These are phyloP conservation scores for Fusarium globosum DNA, from an alignment of 2,329 filamentous ascomycete species.

Conservation along the genomic window DNA sequence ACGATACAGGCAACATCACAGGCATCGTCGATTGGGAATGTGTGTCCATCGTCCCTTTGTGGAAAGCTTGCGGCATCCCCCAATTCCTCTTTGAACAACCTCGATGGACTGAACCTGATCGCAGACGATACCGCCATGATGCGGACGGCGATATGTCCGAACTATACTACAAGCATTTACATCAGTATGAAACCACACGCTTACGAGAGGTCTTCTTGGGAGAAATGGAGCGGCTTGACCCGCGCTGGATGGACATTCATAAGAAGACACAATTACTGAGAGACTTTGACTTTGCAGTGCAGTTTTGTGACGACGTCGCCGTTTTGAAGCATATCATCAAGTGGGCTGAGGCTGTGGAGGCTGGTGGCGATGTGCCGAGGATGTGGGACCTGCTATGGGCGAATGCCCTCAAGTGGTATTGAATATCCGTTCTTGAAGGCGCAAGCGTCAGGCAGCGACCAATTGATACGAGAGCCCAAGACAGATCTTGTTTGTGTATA, in stretches of 20 bases:
- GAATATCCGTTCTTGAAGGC: not conserved
- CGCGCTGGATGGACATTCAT: constrained; percentile 45
- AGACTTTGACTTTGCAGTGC: constrained; percentile 25
- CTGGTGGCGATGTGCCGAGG: not conserved
- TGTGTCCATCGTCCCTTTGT: constrained; percentile 53
- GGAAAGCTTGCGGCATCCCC: constrained; percentile 50
- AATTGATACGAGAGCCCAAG: fast-evolving
- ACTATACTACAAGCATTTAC: constrained; percentile 53
- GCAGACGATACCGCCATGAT: constrained; percentile 35
- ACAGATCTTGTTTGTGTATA: not conserved
- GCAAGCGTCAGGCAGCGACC: fast-evolving
- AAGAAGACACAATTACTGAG: not conserved
- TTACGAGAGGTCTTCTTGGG: constrained; percentile 47
- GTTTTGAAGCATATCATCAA: constrained; percentile 1
- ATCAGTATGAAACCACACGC: constrained; percentile 54
- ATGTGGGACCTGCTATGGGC: not conserved
- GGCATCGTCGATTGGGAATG: constrained; percentile 58
- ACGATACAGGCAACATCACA: constrained; percentile 49
- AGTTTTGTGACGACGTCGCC: constrained; percentile 8
- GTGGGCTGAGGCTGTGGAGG: constrained; percentile 5
- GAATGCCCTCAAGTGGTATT: not conserved
- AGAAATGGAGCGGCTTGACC: constrained; percentile 47
- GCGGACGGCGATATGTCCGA: not conserved
- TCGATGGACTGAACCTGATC: constrained; percentile 5
- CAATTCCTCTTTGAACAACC: constrained; percentile 48